Percentiles rank a stretch among this genome's conserved stretches.
Evolutionary conservation across 176 grass and related monocot genomes (phyloP).

Genomic region (Lolium rigidum): DNA sequence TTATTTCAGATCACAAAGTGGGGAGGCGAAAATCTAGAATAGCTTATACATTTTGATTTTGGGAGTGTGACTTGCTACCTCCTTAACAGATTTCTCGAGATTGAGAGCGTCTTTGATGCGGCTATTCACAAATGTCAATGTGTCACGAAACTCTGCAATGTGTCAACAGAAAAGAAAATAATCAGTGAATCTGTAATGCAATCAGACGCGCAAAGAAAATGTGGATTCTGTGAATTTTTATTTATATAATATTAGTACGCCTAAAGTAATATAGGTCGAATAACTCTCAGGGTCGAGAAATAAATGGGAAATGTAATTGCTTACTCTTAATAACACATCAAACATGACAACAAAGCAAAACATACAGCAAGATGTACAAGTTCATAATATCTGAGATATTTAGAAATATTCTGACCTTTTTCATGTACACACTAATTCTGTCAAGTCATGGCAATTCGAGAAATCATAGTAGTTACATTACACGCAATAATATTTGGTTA

Average conservation of each 20-base stretch:
- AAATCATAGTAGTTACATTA: background rate
- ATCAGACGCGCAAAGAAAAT: constrained; percentile 3
- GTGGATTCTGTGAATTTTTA: background rate
- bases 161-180: constrained; percentile 11
- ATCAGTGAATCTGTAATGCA: background rate
- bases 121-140: constrained; percentile 75
- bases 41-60: background rate
- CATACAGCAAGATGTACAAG: background rate
- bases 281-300: background rate
- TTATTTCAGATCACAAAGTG: background rate
- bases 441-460: no score
- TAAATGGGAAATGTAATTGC: background rate
- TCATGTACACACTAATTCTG: no score
- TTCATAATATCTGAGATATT: no score
- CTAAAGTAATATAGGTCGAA: background rate
- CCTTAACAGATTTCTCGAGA: constrained; percentile 83
- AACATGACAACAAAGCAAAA: background rate
- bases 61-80: constrained; percentile 53
- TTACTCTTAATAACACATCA: background rate
- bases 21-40: background rate
- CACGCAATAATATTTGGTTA: constrained; percentile 14
- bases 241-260: background rate
- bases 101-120: constrained; percentile 83
- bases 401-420: no score
- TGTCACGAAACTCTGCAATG: constrained; percentile 80